A percentile compares a stretch with the other conserved stretches of the same genome.
These are phyloP conservation scores for Exophiala viscosa DNA, from an alignment of 2,329 filamentous ascomycete species.

Conservation along the genomic window DNA sequence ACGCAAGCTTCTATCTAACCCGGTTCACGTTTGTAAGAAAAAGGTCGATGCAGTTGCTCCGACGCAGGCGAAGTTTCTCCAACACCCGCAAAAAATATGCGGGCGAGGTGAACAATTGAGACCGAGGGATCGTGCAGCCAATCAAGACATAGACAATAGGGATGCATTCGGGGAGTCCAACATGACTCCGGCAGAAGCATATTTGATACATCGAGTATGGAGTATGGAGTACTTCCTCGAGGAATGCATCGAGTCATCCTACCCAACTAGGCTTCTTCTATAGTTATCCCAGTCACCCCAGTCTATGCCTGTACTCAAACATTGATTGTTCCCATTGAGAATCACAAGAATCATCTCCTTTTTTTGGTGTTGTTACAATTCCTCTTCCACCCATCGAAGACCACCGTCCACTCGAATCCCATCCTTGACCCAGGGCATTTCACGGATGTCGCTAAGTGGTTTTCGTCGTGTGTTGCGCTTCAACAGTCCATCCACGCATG, in stretches of 20 bases:
- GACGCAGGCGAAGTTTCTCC: slow-evolving; percentile 1
- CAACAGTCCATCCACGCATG: slow-evolving; percentile 77
- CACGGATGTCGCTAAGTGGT: slow-evolving; percentile 68
- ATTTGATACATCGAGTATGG: too few species aligned
- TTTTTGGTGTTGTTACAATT: slow-evolving; percentile 16
- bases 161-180: neutral
- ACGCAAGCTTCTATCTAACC: neutral
- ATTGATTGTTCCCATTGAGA: neutral
- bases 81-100: neutral
- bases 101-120: neutral
- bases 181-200: neutral
- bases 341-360: neutral
- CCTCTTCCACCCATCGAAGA: slow-evolving; percentile 46
- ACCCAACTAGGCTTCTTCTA: neutral
- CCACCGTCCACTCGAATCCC: slow-evolving; percentile 66
- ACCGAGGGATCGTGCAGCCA: neutral
- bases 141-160: neutral
- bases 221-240: neutral
- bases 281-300: neutral
- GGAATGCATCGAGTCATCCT: neutral
- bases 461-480: slow-evolving; percentile 78
- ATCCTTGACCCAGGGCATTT: slow-evolving; percentile 69
- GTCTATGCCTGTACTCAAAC: neutral
- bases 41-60: neutral
- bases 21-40: neutral